Base-by-base conservation (phyloP, 352 stramenopile genomes). In the Globisporangium alternatum region DNA sequence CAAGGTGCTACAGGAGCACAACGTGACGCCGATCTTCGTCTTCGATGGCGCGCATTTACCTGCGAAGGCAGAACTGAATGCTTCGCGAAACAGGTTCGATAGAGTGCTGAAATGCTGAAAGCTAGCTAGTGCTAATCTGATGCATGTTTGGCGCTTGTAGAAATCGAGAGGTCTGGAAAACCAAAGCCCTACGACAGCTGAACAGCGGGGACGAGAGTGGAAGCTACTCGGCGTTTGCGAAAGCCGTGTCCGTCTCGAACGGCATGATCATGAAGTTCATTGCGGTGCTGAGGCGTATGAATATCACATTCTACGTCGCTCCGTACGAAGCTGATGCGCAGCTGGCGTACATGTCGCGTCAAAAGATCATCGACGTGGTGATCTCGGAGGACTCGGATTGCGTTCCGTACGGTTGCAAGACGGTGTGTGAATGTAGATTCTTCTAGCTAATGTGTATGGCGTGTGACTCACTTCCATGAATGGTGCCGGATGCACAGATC, bases 301-400 rank as follows among this genome's bases (percentile, higher is more conserved):
- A 78, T 41, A 81, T 99, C 31, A 57, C 89, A 3, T 99, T 96
- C 72, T 77, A 99, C 25, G 95, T 99, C 2, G 96, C 97, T 13
- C 97, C 97, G 10, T 99, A 98, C 66, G 96, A 99, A 71, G 96
- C 96, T 6, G 96, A 99, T 71, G 96, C 96, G n/a, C 96, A 99
- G 75, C 72, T 99, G 54, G 96, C 96, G 3, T 98, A 96, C 67
- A 62, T 99, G 19, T 94, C 84, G 25, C 85, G 83, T 17, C 66
- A 77, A 15, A 90, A 86, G 69, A 72, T 97, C 33, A 76, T 98
- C 44, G 97, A 99, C 65, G 81, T 90, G 0, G 95, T 99, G 30
- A 95, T 99, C 33, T 98, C 95, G 13, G 96, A 99, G 73, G 97
- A 99, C 73, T 97, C 89, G 51, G 97, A 99, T 70, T 95, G 80